A percentile compares a stretch with the other conserved stretches of the same genome.
These are phyloP conservation scores for Acacia concinna DNA, from an alignment of 331 rosid genomes.

Conservation along the genomic window DNA sequence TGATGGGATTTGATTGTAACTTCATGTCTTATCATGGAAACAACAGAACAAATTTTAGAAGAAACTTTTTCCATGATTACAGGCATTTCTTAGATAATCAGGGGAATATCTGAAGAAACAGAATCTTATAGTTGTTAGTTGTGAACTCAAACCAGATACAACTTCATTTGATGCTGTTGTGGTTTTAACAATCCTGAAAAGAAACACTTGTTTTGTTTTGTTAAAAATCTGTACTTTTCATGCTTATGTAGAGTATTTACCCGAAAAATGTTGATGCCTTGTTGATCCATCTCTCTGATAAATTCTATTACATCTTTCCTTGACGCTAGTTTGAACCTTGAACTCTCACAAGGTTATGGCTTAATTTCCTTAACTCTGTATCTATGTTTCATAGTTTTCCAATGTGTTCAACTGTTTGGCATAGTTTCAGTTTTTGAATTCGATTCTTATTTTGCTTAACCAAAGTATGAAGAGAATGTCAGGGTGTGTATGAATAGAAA, in stretches of 20 bases:
- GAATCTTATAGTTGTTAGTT: background rate
- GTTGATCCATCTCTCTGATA: background rate
- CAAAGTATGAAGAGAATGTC: background rate
- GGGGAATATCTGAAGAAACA: background rate
- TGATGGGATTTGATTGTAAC: background rate
- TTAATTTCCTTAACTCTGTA: background rate
- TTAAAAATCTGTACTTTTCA: background rate
- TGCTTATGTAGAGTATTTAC: background rate
- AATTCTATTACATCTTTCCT: background rate
- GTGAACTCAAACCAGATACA: background rate
- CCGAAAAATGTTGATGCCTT: background rate
- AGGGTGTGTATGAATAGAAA: conserved; percentile 6
- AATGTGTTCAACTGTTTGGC: background rate
- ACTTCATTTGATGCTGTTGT: too few species aligned
- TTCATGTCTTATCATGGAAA: background rate
- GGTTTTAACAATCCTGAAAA: background rate
- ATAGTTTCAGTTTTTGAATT: background rate
- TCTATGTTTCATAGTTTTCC: background rate
- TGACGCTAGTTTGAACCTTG: background rate
- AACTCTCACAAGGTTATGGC: background rate
- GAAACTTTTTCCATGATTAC: background rate
- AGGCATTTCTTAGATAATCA: background rate
- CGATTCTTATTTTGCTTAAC: background rate
- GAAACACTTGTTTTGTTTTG: background rate
- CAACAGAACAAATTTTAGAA: background rate